A percentile compares a stretch with the other conserved stretches of the same genome.
phyloP scores from a whole-genome alignment of 2,329 filamentous ascomycete species.

The Penicillium sp. region DNA sequence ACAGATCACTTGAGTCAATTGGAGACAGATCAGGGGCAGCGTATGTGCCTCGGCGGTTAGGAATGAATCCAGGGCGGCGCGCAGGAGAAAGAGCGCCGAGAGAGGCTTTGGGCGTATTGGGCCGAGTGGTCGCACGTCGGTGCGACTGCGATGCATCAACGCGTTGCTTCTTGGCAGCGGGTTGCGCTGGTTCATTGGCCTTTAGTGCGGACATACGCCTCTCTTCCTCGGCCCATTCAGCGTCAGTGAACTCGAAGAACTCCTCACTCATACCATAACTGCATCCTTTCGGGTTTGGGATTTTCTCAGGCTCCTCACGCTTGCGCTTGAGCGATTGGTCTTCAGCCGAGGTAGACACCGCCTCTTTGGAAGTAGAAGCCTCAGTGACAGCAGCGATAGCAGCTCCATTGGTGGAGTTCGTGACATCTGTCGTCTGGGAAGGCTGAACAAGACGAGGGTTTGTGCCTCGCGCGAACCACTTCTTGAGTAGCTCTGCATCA shows the following conservation, averaged over 20 bases:
- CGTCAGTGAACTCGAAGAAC: constrained; percentile 36
- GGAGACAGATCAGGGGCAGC: constrained; percentile 10
- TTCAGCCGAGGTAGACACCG: not conserved
- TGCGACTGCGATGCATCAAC: constrained; percentile 11
- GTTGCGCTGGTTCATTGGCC: not conserved
- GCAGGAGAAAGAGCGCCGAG: constrained; percentile 2
- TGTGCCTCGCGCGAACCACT: constrained; percentile 2
- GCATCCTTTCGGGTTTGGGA: constrained; percentile 41
- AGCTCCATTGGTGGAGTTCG: not conserved
- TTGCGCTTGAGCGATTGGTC: constrained; percentile 36
- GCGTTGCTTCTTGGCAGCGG: constrained; percentile 12
- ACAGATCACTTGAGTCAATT: constrained; percentile 32
- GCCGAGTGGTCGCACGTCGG: constrained; percentile 3
- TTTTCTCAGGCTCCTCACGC: constrained; percentile 37
- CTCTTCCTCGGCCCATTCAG: constrained; percentile 25
- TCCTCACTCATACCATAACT: constrained; percentile 43
- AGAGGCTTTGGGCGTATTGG: not conserved
- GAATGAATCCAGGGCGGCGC: constrained; percentile 21
- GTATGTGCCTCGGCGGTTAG: constrained; percentile 27
- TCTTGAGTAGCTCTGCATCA: constrained; percentile 7
- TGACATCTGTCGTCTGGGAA: not conserved
- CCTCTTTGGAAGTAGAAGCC: not conserved
- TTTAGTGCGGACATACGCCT: constrained; percentile 10
- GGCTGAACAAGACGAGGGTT: not conserved
- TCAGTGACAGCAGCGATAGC: not conserved